Conservation (phyloP, 2,329 filamentous ascomycete species). For the Blumeriella jaapii region DNA sequence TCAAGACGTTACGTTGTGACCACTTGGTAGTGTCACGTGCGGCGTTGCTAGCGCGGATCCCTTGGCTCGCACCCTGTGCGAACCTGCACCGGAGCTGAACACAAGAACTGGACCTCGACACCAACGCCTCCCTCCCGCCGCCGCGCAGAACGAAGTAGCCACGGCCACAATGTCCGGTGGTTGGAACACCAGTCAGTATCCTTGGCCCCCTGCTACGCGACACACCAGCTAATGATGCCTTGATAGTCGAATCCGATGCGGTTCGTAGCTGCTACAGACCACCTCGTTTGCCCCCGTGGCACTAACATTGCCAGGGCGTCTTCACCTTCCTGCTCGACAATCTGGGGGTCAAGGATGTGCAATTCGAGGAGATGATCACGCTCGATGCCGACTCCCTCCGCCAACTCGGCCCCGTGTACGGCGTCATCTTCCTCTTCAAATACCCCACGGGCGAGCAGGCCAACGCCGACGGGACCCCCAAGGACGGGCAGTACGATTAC, state of each 20-base stretch:
- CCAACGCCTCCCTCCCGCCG: neutral
- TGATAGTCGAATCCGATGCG: constrained; percentile 77
- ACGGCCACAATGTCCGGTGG: constrained; percentile 57
- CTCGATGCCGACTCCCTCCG: constrained; percentile 68
- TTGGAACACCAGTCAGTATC: constrained; percentile 74
- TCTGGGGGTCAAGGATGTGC: constrained; percentile 83
- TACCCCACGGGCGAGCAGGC: constrained; percentile 63
- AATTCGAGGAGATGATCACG: constrained; percentile 92
- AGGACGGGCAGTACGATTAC: constrained; percentile 73
- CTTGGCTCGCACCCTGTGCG: too few relatives aligned
- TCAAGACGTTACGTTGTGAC: too few relatives aligned
- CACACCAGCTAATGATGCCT: constrained; percentile 10
- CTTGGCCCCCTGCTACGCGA: constrained; percentile 2
- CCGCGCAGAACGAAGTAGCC: neutral
- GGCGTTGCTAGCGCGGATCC: too few relatives aligned
- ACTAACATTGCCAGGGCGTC: constrained; percentile 51
- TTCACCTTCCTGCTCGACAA: constrained; percentile 93
- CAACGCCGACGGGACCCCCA: constrained; percentile 45
- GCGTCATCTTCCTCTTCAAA: constrained; percentile 99
- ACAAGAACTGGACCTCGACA: too few relatives aligned
- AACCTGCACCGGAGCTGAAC: too few relatives aligned
- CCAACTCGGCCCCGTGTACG: constrained; percentile 69
- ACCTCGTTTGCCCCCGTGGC: neutral
- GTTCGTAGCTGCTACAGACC: constrained; percentile 42
- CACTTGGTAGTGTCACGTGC: too few relatives aligned